Conservation (phyloP, 176 grass and related monocot species). For the Luzula sylvatica region DNA sequence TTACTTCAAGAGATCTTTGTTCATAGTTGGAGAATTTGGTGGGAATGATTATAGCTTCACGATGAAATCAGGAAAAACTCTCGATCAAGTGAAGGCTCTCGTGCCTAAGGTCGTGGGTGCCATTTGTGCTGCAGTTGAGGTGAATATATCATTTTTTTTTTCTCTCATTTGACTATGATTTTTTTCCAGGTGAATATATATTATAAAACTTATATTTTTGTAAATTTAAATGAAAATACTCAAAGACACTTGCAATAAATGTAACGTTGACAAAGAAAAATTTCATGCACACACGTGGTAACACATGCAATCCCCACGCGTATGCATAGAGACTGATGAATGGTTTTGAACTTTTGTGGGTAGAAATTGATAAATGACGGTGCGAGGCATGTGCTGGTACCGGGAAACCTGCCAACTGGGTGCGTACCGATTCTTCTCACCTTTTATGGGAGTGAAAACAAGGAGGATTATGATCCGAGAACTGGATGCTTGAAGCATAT, state of each 20-base stretch:
- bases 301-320: not conserved
- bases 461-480: constrained; percentile 17
- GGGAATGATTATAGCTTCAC: constrained; percentile 39
- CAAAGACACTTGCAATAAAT: constrained; percentile 5
- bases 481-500: constrained; percentile 40
- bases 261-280: constrained; percentile 11
- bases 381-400: constrained; percentile 30
- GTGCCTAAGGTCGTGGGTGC: constrained; percentile 16
- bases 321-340: not conserved
- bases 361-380: constrained; percentile 47
- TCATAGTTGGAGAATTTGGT: constrained; percentile 51
- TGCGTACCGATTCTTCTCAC: constrained; percentile 34
- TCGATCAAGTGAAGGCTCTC: constrained; percentile 1
- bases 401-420: constrained; percentile 30
- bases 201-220: not conserved
- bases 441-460: not conserved
- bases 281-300: constrained; percentile 4
- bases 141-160: constrained; percentile 12
- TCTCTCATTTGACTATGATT: no score
- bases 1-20: constrained; percentile 21
- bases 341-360: not conserved
- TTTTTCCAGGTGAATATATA: not conserved
- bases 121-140: constrained; percentile 26
- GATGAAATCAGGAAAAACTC: constrained; percentile 16
- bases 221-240: not conserved